A percentile compares a stretch with the other conserved stretches of the same genome.
Evolutionary conservation across 345 rosid genomes (phyloP).

Genomic region (Linum trigynum): DNA sequence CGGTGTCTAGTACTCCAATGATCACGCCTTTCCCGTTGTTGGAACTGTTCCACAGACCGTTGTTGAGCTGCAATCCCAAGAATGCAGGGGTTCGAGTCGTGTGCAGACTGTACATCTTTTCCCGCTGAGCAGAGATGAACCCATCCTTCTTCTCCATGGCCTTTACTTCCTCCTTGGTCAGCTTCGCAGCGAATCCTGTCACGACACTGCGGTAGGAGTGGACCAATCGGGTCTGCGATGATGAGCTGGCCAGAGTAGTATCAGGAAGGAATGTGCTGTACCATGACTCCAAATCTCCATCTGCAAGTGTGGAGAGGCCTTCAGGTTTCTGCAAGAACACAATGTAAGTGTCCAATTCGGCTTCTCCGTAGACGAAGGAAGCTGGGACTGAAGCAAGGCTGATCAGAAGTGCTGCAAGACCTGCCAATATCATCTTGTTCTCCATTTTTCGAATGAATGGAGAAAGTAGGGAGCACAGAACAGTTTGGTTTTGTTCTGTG

Average conservation of each 20-base stretch:
- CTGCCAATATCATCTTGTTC: not conserved
- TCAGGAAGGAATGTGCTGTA: not conserved
- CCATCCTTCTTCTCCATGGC: not conserved
- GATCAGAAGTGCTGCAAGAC: not conserved
- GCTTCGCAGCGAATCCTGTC: slow-evolving; percentile 1
- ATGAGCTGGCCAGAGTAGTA: not conserved
- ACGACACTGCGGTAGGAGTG: not conserved
- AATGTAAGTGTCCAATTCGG: not conserved
- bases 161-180: not conserved
- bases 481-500: not conserved
- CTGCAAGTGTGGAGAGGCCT: not conserved
- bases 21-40: not conserved
- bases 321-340: not conserved
- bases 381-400: not conserved
- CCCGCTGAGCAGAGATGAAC: not conserved
- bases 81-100: not conserved
- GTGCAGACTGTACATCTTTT: not conserved
- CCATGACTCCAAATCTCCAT: not conserved
- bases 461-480: too few species aligned
- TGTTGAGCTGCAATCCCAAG: not conserved
- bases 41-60: not conserved
- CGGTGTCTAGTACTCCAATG: not conserved
- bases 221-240: not conserved
- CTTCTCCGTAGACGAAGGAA: not conserved
- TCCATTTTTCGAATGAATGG: not conserved